Evolutionary conservation across 2,329 filamentous ascomycete species (phyloP), one percentile per base, ranked within the genome.

Genomic region (Colletotrichum coccodes): DNA sequence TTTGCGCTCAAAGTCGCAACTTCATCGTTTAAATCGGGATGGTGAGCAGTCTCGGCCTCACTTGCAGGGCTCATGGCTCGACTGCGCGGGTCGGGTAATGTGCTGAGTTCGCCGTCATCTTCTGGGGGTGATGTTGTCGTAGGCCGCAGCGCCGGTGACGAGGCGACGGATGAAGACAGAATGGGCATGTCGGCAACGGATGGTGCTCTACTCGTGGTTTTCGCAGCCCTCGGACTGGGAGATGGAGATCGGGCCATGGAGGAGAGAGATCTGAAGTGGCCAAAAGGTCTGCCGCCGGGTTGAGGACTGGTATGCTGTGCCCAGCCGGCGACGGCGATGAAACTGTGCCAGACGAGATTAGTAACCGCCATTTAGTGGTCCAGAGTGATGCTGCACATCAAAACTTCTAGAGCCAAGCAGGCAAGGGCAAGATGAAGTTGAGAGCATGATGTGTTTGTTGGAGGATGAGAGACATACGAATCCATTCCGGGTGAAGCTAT

Each of bases 1-100:
- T 99, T 99, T 56, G 94, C 95, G 81, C 94, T 98, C 36, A 99
- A 85, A 7, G 93, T 90, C 8, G 95, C 93, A 32, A 99, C 94
- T 80, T 98, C 96, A 66, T 88, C 84, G 72, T 86, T 86, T 26
- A 90, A 81, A 64, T 89, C 88, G 6, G 87, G 86, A 70, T 89
- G 86, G 50, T 83, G 85, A 7, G 61, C 68, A 67, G 76, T 70
- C 42, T 75, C 72, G 52, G 76, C 73, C 38, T 81, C 80, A 56
- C 77, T 78, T 7, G 81, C 79, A 9, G 86, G 82, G 60, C 84
- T 86, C 73, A 84, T 82, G 28, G 82, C 79, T 68, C 87, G 84
- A 73, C 82, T 88, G 72, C 89, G 83, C 16, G 89, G 89, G 74
- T 91, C 89, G 44, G 91, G 91, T 59, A 93, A 82, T 1, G 91